A percentile compares a stretch with the other conserved stretches of the same genome.
These are phyloP conservation scores for Beauveria varroae DNA, from an alignment of 2,329 filamentous ascomycete species.

Conservation along the genomic window DNA sequence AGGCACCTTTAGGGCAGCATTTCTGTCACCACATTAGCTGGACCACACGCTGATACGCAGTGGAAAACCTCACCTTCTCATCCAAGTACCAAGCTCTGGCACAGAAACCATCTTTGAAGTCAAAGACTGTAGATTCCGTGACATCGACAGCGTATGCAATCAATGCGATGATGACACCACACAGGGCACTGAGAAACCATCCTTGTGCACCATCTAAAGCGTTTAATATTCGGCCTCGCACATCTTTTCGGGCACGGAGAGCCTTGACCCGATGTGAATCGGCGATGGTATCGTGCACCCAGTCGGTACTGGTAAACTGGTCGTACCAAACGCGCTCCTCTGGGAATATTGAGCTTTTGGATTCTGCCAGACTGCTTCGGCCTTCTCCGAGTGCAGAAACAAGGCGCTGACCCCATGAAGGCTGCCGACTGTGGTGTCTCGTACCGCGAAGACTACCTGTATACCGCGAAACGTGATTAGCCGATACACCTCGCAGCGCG, in stretches of 20 bases:
- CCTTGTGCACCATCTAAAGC: conserved; percentile 84
- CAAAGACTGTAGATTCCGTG: conserved; percentile 77
- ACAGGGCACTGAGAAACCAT: conserved; percentile 87
- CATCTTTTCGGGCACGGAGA: conserved; percentile 71
- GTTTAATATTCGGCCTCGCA: conserved; percentile 69
- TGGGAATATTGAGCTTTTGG: conserved; percentile 57
- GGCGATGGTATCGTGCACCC: conserved; percentile 95
- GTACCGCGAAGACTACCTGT: conserved; percentile 31
- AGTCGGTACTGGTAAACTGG: conserved; percentile 95
- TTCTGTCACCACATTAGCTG: conserved; percentile 26
- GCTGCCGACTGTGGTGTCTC: conserved; percentile 48
- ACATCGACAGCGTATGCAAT: conserved; percentile 87
- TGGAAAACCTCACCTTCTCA: conserved; percentile 48
- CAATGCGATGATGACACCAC: conserved; percentile 76
- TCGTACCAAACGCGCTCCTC: conserved; percentile 97
- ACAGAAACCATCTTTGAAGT: conserved; percentile 89
- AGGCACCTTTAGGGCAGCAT: conserved; percentile 49
- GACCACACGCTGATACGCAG: not conserved
- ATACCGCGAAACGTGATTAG: not conserved
- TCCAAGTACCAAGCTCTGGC: conserved; percentile 61
- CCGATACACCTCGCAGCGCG: not conserved
- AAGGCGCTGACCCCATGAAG: conserved; percentile 54
- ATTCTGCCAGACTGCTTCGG: conserved; percentile 52
- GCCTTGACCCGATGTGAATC: conserved; percentile 85
- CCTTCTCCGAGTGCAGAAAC: conserved; percentile 53